These are phyloP conservation scores for Brassica napus DNA, from an alignment of 345 rosid genomes.

Conservation along the genomic window DNA sequence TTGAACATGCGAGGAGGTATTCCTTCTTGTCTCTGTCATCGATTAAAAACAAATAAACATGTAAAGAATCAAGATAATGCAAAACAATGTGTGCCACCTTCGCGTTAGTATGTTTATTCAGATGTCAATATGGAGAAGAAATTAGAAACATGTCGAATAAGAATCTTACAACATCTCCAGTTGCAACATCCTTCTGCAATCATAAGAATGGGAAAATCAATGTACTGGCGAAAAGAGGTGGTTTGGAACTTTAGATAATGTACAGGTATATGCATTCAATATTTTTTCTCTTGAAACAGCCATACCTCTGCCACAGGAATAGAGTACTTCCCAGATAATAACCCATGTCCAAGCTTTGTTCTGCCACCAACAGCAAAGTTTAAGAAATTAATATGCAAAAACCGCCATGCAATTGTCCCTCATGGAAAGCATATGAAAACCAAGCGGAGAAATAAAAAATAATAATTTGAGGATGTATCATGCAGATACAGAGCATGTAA, in stretches of 20 bases:
- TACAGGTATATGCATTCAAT: slow-evolving; percentile 19
- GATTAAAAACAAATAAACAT: slow-evolving; percentile 5
- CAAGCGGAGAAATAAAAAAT: slow-evolving; percentile 1
- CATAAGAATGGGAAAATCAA: slow-evolving; percentile 21
- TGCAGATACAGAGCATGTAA: slow-evolving; percentile 16
- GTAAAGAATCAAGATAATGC: slow-evolving; percentile 6
- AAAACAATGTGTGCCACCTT: background rate
- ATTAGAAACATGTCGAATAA: slow-evolving; percentile 20
- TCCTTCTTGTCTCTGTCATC: slow-evolving; percentile 83
- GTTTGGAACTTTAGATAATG: background rate
- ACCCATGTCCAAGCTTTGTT: slow-evolving; percentile 93
- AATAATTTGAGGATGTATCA: background rate
- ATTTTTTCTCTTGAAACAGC: background rate
- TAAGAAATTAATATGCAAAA: slow-evolving; percentile 17
- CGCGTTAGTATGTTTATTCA: background rate
- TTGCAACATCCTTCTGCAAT: slow-evolving; percentile 53
- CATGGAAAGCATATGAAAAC: slow-evolving; percentile 3
- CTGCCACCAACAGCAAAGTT: slow-evolving; percentile 50
- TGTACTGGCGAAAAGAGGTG: slow-evolving; percentile 17
- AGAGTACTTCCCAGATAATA: slow-evolving; percentile 92
- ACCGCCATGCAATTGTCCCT: background rate
- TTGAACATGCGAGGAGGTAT: slow-evolving; percentile 98
- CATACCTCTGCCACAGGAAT: slow-evolving; percentile 72
- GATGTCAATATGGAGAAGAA: background rate
- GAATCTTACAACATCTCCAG: slow-evolving; percentile 54